phyloP scores from a whole-genome alignment of 1,139 yeast genomes.

The Debaryomyces subglobosus region DNA sequence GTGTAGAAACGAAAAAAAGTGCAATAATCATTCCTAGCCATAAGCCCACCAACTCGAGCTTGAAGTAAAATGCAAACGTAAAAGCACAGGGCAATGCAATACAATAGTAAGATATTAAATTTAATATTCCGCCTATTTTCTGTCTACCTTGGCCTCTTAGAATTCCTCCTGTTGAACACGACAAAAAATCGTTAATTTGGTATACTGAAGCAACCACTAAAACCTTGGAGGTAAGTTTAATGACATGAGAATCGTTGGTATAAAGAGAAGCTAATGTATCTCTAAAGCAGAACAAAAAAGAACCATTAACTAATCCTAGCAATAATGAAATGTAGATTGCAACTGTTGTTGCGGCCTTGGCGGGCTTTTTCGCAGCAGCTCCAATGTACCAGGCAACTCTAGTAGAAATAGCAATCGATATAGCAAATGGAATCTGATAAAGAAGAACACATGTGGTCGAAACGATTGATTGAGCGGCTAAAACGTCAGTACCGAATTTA shows the following conservation, averaged over 20 bases:
- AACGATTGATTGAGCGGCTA: conserved; percentile 76
- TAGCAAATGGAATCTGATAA: conserved; percentile 76
- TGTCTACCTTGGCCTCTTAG: conserved; percentile 73
- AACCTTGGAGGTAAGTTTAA: conserved; percentile 52
- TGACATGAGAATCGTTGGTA: conserved; percentile 53
- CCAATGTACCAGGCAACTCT: conserved; percentile 80
- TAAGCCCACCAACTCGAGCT: conserved; percentile 53
- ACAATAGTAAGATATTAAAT: conserved; percentile 57
- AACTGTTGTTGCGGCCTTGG: conserved; percentile 46
- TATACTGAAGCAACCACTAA: conserved; percentile 59
- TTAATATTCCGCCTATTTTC: conserved; percentile 62
- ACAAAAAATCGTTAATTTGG: conserved; percentile 58
- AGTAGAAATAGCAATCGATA: conserved; percentile 74
- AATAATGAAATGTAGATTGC: conserved; percentile 43
- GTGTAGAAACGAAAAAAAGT: conserved; percentile 46
- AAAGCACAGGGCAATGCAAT: conserved; percentile 64
- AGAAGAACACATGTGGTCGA: conserved; percentile 69
- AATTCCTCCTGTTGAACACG: conserved; percentile 61
- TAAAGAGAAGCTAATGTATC: conserved; percentile 48
- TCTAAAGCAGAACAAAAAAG: conserved; percentile 42
- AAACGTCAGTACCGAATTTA: conserved; percentile 62
- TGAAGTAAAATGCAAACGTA: conserved; percentile 50
- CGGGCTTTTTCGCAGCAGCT: conserved; percentile 59
- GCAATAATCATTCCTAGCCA: conserved; percentile 69
- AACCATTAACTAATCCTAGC: conserved; percentile 47